Evolutionary conservation across 768 basidiomycete genomes (phyloP).

Genomic region (Sutorius australiensis): DNA sequence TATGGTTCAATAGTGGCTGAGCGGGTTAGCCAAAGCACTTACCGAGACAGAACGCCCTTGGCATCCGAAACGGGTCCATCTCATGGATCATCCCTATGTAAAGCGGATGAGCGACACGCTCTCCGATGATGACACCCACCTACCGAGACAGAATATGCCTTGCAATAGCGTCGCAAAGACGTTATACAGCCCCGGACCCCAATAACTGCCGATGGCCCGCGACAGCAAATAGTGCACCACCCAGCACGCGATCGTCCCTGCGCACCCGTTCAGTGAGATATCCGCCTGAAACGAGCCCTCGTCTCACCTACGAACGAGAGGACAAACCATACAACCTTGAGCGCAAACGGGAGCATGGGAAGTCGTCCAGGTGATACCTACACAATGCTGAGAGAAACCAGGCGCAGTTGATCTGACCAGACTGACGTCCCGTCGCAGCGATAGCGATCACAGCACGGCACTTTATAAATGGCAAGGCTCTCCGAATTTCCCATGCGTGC

Average conservation of each 20-base stretch:
- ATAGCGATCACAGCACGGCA: neutral
- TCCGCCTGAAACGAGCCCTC: neutral
- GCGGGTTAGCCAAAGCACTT: conserved; percentile 11
- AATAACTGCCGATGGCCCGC: conserved; percentile 39
- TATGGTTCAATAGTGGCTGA: conserved; percentile 9
- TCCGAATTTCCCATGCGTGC: conserved; percentile 10
- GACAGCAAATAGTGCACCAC: conserved; percentile 44
- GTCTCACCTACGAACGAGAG: conserved; percentile 51
- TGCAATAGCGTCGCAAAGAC: conserved; percentile 50
- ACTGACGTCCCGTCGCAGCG: neutral
- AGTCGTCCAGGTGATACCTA: neutral
- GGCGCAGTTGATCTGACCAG: neutral
- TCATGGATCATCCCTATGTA: conserved; percentile 55
- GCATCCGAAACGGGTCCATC: conserved; percentile 62
- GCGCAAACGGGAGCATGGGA: conserved; percentile 51
- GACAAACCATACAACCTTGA: conserved; percentile 57
- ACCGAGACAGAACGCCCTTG: conserved; percentile 55
- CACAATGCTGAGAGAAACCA: neutral
- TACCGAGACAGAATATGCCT: conserved; percentile 58
- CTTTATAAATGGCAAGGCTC: neutral
- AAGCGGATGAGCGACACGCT: neutral
- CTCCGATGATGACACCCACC: conserved; percentile 4
- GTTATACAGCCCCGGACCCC: conserved; percentile 49
- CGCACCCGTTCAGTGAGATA: neutral
- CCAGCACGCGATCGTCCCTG: conserved; percentile 54